phyloP scores from a whole-genome alignment of 208 protist species.

The Wallacemonas sp. region DNA sequence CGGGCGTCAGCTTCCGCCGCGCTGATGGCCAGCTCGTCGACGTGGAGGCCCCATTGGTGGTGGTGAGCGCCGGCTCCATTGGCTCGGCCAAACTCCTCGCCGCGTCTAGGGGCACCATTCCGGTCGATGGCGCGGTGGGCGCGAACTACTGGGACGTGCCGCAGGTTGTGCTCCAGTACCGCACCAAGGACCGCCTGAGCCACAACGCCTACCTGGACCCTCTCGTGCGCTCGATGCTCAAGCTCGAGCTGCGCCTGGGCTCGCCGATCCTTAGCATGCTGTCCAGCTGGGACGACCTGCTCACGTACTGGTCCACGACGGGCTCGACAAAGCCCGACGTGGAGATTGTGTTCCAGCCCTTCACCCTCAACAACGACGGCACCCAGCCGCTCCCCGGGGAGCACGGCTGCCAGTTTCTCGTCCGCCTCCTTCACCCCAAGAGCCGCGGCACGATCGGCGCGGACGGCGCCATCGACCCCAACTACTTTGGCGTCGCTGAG shows the following conservation, averaged over 20 bases:
- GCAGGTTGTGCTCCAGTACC: slow-evolving; percentile 81
- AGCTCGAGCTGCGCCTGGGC: slow-evolving; percentile 36
- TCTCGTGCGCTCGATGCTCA: slow-evolving; percentile 47
- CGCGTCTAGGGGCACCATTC: slow-evolving; percentile 47
- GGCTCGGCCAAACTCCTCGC: slow-evolving; percentile 60
- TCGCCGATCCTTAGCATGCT: slow-evolving; percentile 46
- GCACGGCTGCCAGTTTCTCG: slow-evolving; percentile 81
- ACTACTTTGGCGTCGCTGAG: slow-evolving; percentile 54
- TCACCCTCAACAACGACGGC: slow-evolving; percentile 80
- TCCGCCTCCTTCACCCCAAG: slow-evolving; percentile 62
- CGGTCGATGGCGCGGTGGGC: slow-evolving; percentile 40
- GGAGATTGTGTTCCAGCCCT: slow-evolving; percentile 81
- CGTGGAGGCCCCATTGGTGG: slow-evolving; percentile 48
- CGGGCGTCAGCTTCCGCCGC: slow-evolving; percentile 51
- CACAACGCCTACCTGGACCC: slow-evolving; percentile 79
- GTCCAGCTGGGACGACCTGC: slow-evolving; percentile 81
- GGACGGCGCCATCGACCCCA: slow-evolving; percentile 64
- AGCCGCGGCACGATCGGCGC: slow-evolving; percentile 59
- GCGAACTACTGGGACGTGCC: slow-evolving; percentile 79
- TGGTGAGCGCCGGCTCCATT: slow-evolving; percentile 67
- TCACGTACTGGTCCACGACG: slow-evolving; percentile 68
- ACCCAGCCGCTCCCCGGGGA: slow-evolving; percentile 40
- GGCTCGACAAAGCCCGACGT: slow-evolving; percentile 43
- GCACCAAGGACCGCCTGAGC: slow-evolving; percentile 53
- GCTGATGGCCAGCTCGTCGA: slow-evolving; percentile 45